Base-by-base conservation (phyloP, 148 eudicot genomes). In the Gaultheria prostrata region DNA sequence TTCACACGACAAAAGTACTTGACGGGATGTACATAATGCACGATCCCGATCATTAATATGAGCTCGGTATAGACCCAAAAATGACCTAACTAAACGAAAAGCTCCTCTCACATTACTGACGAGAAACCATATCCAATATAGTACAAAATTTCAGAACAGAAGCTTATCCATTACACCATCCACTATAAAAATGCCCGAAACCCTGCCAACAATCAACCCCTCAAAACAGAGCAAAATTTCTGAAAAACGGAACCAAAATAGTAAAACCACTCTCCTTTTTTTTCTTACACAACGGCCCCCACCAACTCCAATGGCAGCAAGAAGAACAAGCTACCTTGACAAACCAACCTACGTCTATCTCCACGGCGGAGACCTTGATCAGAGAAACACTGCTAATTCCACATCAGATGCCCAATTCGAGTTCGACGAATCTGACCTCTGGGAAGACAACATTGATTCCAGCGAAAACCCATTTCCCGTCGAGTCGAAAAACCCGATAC, bases 361-460 rank as follows among this genome's bases (percentile, higher is more conserved):
- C 51, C 76, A 71, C 65, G 86, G 59, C 51, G 77, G 76, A 15
- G 46, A 71, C 17, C 46, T 0, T 0, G 39, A 67, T 30, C 72
- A 14, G 72, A 67, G 49, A 28, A 69, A 67, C 50, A 49, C 15
- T 28, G 15, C 53, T 7, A 79, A 15, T 65, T 53, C 67, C 13
- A 8, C 79, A 6, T 3, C 51, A 18, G 73, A 71, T 50, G n/a
- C 78, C 46, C 86, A 83, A 12, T 87, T 90, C 83, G 94, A 92
- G 51, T 86, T 90, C 67, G 90, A 92, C 1, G 94, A 92, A 65
- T 84, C 92, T 43, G 90, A 90, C 0, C 14, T 90, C 48, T 92
- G 92, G 92, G 81, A 53, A 73, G 4, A 20, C 35, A 28, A 56
- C 12, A 7, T 9, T 30, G 33, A 51, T 6, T 76, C 63, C 69